These are phyloP conservation scores for Trichoderma guizhouense DNA, from an alignment of 2,329 filamentous ascomycete genomes.

Conservation along the genomic window DNA sequence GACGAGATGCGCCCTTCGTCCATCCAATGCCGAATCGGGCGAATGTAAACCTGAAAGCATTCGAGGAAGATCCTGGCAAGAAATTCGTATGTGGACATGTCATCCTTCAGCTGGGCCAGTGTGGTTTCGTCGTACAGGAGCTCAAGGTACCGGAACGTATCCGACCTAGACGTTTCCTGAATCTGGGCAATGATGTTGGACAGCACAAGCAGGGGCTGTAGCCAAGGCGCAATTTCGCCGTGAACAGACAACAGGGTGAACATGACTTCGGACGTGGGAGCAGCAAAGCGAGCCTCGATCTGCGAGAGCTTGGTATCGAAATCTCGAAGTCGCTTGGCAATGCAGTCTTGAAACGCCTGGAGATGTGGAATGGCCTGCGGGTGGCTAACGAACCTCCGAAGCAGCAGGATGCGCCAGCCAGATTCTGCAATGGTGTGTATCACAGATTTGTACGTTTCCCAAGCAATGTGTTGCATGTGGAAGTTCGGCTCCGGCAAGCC, in stretches of 20 bases:
- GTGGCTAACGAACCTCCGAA: slow-evolving; percentile 44
- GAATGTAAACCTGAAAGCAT: slow-evolving; percentile 78
- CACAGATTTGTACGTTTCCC: slow-evolving; percentile 49
- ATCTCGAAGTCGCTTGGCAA: slow-evolving; percentile 52
- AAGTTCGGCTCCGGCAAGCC: slow-evolving; percentile 39
- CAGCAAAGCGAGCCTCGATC: slow-evolving; percentile 60
- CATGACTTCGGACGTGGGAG: slow-evolving; percentile 48
- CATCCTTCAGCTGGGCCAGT: slow-evolving; percentile 66
- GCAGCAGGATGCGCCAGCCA: slow-evolving; percentile 42
- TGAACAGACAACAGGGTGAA: slow-evolving; percentile 66
- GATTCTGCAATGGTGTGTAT: slow-evolving; percentile 46
- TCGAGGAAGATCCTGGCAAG: slow-evolving; percentile 71
- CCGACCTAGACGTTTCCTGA: slow-evolving; percentile 44
- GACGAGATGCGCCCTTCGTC: slow-evolving; percentile 66
- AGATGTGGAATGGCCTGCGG: slow-evolving; percentile 55
- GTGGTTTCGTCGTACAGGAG: slow-evolving; percentile 69
- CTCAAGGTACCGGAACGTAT: slow-evolving; percentile 73
- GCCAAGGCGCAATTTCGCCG: slow-evolving; percentile 51
- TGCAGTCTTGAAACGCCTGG: slow-evolving; percentile 67
- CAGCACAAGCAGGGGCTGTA: slow-evolving; percentile 57
- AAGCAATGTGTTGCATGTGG: slow-evolving; percentile 47
- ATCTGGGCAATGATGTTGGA: slow-evolving; percentile 60
- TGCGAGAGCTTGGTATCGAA: slow-evolving; percentile 59
- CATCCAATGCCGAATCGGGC: slow-evolving; percentile 81
- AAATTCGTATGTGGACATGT: slow-evolving; percentile 57